Percentiles rank a stretch among this genome's conserved stretches.
Conservation (phyloP, 1,284 basidiomycete species). For the Golubevia sp. region DNA sequence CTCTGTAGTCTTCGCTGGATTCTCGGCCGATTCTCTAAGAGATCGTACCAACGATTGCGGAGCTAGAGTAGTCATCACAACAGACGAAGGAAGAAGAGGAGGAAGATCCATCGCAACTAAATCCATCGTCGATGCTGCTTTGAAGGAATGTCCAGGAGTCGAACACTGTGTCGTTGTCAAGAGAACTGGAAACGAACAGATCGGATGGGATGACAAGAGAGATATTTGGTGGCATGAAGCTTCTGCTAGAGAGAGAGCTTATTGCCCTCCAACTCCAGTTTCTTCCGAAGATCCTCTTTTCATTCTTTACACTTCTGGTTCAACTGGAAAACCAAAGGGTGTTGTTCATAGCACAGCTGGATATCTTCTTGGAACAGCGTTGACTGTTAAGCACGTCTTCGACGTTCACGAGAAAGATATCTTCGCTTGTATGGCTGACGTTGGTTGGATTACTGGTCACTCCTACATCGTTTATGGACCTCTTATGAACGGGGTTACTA, state of each 20-base stretch:
- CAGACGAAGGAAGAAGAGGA: conserved; percentile 91
- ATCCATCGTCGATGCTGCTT: conserved; percentile 85
- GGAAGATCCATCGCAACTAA: conserved; percentile 96
- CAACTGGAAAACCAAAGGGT: conserved; percentile 95
- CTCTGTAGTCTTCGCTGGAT: conserved; percentile 98
- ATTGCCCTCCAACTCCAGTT: conserved; percentile 87
- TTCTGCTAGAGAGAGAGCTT: conserved; percentile 78
- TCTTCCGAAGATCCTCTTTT: conserved; percentile 90
- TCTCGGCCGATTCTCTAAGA: conserved; percentile 92
- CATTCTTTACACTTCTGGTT: conserved; percentile 93
- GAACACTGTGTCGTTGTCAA: conserved; percentile 89
- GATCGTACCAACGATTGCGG: conserved; percentile 91
- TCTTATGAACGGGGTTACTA: conserved; percentile 84
- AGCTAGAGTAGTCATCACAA: conserved; percentile 88
- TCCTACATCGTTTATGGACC: conserved; percentile 98
- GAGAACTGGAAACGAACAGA: conserved; percentile 77
- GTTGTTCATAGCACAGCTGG: conserved; percentile 94
- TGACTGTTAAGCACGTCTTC: conserved; percentile 96
- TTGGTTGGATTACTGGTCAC: conserved; percentile 99
- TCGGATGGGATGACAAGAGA: conserved; percentile 81
- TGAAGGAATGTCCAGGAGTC: conserved; percentile 81
- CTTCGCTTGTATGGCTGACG: conserved; percentile 98
- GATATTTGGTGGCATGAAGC: conserved; percentile 99
- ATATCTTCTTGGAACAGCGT: conserved; percentile 83
- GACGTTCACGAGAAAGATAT: conserved; percentile 79